Percentiles rank a stretch among this genome's conserved stretches.
Conservation (phyloP, 164 flowering plant genomes). For the Akebia trifoliata region DNA sequence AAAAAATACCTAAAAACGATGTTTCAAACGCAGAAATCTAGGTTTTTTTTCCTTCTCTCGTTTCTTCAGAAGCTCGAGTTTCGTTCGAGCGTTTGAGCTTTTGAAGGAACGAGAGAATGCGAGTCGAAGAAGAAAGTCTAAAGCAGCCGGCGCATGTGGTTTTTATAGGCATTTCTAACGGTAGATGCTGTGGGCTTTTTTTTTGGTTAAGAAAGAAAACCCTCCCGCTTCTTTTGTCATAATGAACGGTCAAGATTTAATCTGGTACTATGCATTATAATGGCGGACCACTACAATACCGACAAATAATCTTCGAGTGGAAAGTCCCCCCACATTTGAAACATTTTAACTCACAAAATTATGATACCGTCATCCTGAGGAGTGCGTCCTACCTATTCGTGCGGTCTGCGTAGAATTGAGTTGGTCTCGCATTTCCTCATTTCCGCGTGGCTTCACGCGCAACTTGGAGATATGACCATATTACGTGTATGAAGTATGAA, state of each 20-base stretch:
- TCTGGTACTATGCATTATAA: neutral
- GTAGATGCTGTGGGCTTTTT: neutral
- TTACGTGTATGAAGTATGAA: too few relatives aligned
- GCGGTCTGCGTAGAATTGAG: too few relatives aligned
- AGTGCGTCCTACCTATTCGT: too few relatives aligned
- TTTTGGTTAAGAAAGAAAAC: neutral
- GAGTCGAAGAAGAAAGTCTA: neutral
- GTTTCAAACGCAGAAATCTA: neutral
- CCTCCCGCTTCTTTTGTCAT: slow-evolving; percentile 1
- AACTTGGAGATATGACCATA: too few relatives aligned
- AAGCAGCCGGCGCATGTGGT: neutral
- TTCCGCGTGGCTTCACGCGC: too few relatives aligned
- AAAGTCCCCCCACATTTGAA: too few relatives aligned
- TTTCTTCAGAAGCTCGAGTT: slow-evolving; percentile 6
- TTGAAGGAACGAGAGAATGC: slow-evolving; percentile 8
- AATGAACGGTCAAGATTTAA: slow-evolving; percentile 2
- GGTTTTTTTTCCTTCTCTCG: neutral
- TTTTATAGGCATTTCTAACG: neutral
- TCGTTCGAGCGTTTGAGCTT: slow-evolving; percentile 2
- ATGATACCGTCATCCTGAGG: too few relatives aligned
- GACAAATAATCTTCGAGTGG: too few relatives aligned
- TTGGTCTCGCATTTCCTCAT: too few relatives aligned
- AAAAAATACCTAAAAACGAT: neutral
- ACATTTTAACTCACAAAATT: too few relatives aligned
- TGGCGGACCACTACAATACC: too few relatives aligned